These are phyloP conservation scores for Beauveria brongniartii DNA, from an alignment of 2,329 filamentous ascomycete genomes.

Conservation along the genomic window DNA sequence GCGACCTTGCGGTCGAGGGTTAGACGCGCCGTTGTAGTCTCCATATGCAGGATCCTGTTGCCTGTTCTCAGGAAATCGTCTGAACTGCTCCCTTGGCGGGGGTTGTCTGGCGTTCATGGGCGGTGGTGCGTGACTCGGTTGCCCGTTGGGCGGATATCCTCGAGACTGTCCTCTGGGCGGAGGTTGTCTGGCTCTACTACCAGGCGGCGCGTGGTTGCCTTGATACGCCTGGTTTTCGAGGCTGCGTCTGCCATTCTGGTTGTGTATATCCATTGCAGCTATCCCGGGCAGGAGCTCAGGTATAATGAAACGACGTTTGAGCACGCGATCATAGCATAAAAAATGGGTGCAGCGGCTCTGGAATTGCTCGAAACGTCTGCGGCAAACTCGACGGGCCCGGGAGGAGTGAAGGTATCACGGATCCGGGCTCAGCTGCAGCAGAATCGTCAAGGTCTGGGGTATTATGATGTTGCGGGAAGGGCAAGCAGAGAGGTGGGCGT, in stretches of 20 bases:
- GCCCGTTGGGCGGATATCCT: constrained; percentile 9
- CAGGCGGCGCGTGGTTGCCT: constrained; percentile 20
- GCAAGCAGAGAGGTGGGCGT: neutral
- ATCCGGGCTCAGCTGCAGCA: neutral
- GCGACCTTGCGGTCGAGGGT: neutral
- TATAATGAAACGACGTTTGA: constrained; percentile 23
- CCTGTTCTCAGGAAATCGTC: constrained; percentile 5
- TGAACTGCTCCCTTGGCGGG: constrained; percentile 20
- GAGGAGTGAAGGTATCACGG: neutral
- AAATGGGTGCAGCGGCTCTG: constrained; percentile 13
- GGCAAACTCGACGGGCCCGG: neutral
- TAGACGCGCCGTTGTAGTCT: neutral
- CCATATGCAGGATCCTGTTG: constrained; percentile 19
- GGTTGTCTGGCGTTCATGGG: constrained; percentile 17
- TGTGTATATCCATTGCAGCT: constrained; percentile 27
- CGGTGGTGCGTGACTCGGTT: constrained; percentile 19
- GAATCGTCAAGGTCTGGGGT: neutral
- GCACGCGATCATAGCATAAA: constrained; percentile 13
- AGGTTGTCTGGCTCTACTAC: constrained; percentile 19
- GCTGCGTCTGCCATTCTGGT: constrained; percentile 19
- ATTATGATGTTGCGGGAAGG: neutral
- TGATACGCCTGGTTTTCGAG: constrained; percentile 20
- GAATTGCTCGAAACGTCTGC: neutral
- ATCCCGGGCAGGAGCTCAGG: constrained; percentile 21
- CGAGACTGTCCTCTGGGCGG: constrained; percentile 20